Conservation (phyloP, 805 yeast species). For the Kuraishia cidri region DNA sequence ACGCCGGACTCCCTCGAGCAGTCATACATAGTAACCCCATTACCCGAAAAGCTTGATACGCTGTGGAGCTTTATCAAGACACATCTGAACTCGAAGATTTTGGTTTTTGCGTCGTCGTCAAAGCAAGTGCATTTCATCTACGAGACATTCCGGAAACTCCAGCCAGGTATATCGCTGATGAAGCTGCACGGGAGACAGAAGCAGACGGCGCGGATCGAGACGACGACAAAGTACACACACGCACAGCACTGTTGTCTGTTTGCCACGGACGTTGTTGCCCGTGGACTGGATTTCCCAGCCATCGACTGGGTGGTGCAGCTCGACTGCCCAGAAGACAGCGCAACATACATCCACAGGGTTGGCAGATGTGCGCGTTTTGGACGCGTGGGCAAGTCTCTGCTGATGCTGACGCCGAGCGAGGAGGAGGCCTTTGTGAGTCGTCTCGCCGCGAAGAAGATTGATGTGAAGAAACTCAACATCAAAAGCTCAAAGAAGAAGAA, state of each 20-base stretch:
- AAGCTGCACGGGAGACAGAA: constrained; percentile 86
- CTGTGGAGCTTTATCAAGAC: constrained; percentile 82
- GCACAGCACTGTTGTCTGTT: constrained; percentile 76
- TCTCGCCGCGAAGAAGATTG: constrained; percentile 54
- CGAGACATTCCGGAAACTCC: constrained; percentile 78
- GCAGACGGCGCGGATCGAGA: constrained; percentile 81
- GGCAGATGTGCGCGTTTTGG: constrained; percentile 90
- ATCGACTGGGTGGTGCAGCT: constrained; percentile 93
- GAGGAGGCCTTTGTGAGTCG: constrained; percentile 66
- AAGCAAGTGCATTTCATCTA: constrained; percentile 88
- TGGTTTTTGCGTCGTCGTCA: constrained; percentile 80
- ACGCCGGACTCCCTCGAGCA: constrained; percentile 87
- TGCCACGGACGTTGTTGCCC: constrained; percentile 87
- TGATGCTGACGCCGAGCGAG: constrained; percentile 80
- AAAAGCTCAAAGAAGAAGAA: constrained; percentile 65
- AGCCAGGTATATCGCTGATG: constrained; percentile 85
- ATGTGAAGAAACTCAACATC: constrained; percentile 63
- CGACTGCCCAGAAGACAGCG: constrained; percentile 86
- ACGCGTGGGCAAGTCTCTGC: constrained; percentile 69
- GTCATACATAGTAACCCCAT: constrained; percentile 60
- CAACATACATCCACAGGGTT: constrained; percentile 85
- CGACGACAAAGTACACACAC: constrained; percentile 66
- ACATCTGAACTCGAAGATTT: constrained; percentile 69
- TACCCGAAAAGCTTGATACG: constrained; percentile 77
- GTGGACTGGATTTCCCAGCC: constrained; percentile 89